Evolutionary conservation across 2,329 filamentous ascomycete genomes (phyloP).

Genomic region (Exophiala oligosperma): DNA sequence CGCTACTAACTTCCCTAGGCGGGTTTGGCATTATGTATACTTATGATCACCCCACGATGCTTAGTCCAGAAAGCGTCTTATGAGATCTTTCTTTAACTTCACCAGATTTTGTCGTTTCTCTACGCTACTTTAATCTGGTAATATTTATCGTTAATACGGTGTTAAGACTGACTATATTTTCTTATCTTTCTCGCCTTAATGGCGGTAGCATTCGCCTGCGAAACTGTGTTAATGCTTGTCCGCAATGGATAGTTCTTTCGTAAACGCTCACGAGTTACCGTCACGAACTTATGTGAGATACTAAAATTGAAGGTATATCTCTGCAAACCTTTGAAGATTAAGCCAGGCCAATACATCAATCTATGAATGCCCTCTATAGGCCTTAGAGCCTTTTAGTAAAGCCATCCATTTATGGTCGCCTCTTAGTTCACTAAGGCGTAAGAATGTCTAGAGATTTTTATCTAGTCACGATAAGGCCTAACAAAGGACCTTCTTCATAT

Average conservation of each 20-base stretch:
- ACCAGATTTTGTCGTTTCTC: background rate
- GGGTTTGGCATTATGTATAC: background rate
- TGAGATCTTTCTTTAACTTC: conserved; percentile 1
- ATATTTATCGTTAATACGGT: background rate
- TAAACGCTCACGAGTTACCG: background rate
- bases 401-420: conserved; percentile 32
- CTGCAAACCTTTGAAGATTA: conserved; percentile 12
- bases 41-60: background rate
- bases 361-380: conserved; percentile 23
- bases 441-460: conserved; percentile 34
- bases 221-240: background rate
- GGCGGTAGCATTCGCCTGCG: background rate
- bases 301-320: background rate
- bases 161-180: background rate
- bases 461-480: conserved; percentile 33
- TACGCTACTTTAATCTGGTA: background rate
- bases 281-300: background rate
- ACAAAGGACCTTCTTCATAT: conserved; percentile 29
- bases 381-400: conserved; percentile 23
- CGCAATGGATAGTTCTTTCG: background rate
- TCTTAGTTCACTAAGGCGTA: conserved; percentile 30
- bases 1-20: background rate
- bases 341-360: conserved; percentile 24
- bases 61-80: background rate
- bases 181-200: background rate